phyloP scores from a whole-genome alignment of 768 basidiomycete species.

The Lentinula guzmanii region DNA sequence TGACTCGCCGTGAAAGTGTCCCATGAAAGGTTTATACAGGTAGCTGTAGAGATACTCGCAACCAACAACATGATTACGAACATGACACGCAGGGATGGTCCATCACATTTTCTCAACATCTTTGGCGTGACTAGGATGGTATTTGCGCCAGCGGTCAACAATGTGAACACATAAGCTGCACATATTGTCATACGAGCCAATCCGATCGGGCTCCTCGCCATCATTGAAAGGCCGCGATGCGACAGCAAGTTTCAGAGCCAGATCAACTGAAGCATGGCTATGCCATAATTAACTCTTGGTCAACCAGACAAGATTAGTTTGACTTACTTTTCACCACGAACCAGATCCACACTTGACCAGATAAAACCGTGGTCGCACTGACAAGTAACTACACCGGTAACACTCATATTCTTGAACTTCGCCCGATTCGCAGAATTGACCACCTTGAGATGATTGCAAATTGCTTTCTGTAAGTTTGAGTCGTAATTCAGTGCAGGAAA shows the following conservation, averaged over 20 bases:
- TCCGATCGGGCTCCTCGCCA: neutral
- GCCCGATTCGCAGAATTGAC: slow-evolving; percentile 18
- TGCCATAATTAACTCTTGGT: neutral
- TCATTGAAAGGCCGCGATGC: neutral
- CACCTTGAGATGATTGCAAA: slow-evolving; percentile 15
- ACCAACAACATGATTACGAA: neutral
- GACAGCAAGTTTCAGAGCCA: neutral
- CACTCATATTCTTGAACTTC: slow-evolving; percentile 16
- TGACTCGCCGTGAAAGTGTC: neutral
- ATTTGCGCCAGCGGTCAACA: neutral
- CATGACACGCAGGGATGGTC: neutral
- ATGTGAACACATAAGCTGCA: neutral
- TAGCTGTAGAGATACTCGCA: neutral
- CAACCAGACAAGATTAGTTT: neutral
- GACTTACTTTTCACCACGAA: neutral
- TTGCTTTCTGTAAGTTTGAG: slow-evolving; percentile 12
- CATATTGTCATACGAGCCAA: neutral
- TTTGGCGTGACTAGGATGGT: neutral
- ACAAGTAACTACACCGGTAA: slow-evolving; percentile 15
- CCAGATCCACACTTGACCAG: slow-evolving; percentile 1
- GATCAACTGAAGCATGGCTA: neutral
- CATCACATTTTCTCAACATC: neutral
- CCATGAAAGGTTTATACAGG: neutral
- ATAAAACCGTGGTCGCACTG: slow-evolving; percentile 16
- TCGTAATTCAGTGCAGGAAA: too few relatives aligned